Percentiles rank a stretch among this genome's conserved stretches.
These are phyloP conservation scores for Clavispora carvajalis DNA, from an alignment of 805 yeast species.

Conservation along the genomic window DNA sequence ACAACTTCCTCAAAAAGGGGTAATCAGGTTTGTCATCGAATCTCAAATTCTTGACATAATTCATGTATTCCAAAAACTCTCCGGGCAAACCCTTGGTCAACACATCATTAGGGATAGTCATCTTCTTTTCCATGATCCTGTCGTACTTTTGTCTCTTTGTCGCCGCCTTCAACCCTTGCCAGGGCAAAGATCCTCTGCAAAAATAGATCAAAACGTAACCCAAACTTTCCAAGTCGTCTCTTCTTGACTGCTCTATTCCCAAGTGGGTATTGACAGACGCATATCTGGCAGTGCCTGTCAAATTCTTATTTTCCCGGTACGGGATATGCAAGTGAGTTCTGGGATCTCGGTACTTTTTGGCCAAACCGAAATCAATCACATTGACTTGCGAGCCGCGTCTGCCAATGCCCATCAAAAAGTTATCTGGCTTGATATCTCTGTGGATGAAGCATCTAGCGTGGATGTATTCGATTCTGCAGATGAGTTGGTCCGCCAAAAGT, in stretches of 20 bases:
- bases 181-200: conserved; percentile 18
- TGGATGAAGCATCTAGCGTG: conserved; percentile 92
- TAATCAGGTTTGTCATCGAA: conserved; percentile 98
- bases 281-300: conserved; percentile 19
- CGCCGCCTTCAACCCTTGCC: conserved; percentile 21
- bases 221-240: conserved; percentile 19
- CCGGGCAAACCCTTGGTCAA: conserved; percentile 66
- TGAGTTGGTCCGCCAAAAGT: conserved; percentile 87
- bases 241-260: conserved; percentile 18
- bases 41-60: conserved; percentile 82
- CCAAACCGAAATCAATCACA: conserved; percentile 90
- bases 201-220: conserved; percentile 19
- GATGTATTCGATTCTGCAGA: conserved; percentile 90
- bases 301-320: conserved; percentile 18
- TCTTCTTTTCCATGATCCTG: conserved; percentile 20
- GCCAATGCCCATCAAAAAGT: conserved; percentile 84
- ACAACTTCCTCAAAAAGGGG: conserved; percentile 76
- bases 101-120: conserved; percentile 18
- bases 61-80: conserved; percentile 83
- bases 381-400: conserved; percentile 92
- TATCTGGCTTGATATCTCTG: conserved; percentile 80
- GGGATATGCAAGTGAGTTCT: conserved; percentile 93
- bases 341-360: conserved; percentile 91
- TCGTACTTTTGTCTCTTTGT: conserved; percentile 19
- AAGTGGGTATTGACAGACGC: conserved; percentile 20